Percentiles rank a stretch among this genome's conserved stretches.
Conservation (phyloP, 2,329 filamentous ascomycete genomes). For the Fusarium chuoi region DNA sequence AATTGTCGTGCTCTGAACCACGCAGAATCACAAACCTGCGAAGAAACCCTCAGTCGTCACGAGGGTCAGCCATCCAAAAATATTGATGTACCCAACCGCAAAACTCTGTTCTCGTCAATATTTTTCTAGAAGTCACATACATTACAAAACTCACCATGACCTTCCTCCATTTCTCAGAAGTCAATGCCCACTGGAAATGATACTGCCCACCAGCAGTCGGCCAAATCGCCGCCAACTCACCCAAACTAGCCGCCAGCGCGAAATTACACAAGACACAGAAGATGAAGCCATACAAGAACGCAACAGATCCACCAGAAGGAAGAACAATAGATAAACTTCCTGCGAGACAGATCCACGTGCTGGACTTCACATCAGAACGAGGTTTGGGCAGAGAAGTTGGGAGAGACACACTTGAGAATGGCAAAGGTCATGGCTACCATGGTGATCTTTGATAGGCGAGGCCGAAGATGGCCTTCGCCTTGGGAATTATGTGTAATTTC, state of each 20-base stretch:
- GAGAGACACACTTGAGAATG: slow-evolving; percentile 50
- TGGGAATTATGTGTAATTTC: neutral
- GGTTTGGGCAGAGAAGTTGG: rapidly evolving
- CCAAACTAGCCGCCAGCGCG: slow-evolving; percentile 54
- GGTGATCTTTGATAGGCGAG: slow-evolving; percentile 52
- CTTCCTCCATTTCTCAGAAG: slow-evolving; percentile 52
- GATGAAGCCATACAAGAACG: slow-evolving; percentile 57
- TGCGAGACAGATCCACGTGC: slow-evolving; percentile 50
- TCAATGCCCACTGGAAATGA: slow-evolving; percentile 56
- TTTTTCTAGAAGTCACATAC: rapidly evolving
- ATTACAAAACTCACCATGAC: slow-evolving; percentile 43
- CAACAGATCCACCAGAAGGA: slow-evolving; percentile 54
- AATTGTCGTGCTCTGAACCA: rapidly evolving
- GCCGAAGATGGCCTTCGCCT: slow-evolving; percentile 48
- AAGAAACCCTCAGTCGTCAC: slow-evolving; percentile 58
- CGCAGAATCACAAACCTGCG: slow-evolving; percentile 44
- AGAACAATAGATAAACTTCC: slow-evolving; percentile 55
- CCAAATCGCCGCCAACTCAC: slow-evolving; percentile 57
- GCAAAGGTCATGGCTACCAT: slow-evolving; percentile 58
- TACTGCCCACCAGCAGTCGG: slow-evolving; percentile 60
- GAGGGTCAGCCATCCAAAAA: slow-evolving; percentile 58
- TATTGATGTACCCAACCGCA: slow-evolving; percentile 55
- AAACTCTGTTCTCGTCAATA: slow-evolving; percentile 49
- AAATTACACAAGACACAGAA: slow-evolving; percentile 59
- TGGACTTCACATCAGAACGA: slow-evolving; percentile 14